Evolutionary conservation across 1,139 yeast species (phyloP), one percentile per base, ranked within the genome.

Genomic region (Geotrichum phurueaensis): DNA sequence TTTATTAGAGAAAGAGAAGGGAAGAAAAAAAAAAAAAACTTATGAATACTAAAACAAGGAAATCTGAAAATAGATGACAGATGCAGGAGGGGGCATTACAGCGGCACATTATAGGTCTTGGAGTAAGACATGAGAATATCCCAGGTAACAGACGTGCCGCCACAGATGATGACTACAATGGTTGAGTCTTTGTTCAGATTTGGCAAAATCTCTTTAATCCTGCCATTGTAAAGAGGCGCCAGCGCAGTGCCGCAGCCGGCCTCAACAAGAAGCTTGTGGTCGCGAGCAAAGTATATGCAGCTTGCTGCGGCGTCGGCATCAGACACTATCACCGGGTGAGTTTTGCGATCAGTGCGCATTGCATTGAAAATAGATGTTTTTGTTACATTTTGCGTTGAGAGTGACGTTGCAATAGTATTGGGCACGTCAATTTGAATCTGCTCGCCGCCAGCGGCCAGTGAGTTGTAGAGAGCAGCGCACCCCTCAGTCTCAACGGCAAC

Each of bases 221-320:
- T 61, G 45, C 68, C 67, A 43, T 66, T 72, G 68, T 82, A 82
- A 3, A 82, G 78, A 15, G 84, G 76, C 27, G 86, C 81, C 31
- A 86, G 68, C 0, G 90, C 82, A 1, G 89, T 89, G 12, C 91
- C 91, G 73, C 92, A 87, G 1, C 91, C 90, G 0, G 91, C 90
- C 66, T 86, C 92, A 0, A 84, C 82, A 10, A 84, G 74, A 56
- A 81, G 76, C 54, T 79, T 79, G 66, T 78, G 82, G 54, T 78
- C 81, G 23, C 79, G 75, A 13, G 84, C 81, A 66, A 80, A 84
- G 56, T 73, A 75, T 22, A 84, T 68, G 63, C 86, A 78, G 0
- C 85, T 83, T 36, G 22, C 13, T 2, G 56, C 56, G 0, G 87
- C 85, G 56, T 84, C 85, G 5, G 73, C 61, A 66, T 87, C 92